Evolutionary conservation across 2,329 filamentous ascomycete genomes (phyloP).

Genomic region (Metarhizium sp.): DNA sequence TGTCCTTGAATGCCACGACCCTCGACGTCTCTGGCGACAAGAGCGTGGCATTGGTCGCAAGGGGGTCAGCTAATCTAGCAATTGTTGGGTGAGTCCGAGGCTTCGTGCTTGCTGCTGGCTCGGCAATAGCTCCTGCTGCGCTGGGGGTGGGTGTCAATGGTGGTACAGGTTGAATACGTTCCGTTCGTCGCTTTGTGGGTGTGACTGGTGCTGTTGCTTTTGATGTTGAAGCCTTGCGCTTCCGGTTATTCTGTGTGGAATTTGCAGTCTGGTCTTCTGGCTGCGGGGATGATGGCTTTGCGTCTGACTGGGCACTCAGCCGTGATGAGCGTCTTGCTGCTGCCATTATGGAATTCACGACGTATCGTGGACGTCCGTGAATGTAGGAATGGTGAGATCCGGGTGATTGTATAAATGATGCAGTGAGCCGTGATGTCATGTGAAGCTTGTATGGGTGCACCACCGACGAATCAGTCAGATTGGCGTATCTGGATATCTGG

Average conservation of each 20-base stretch:
- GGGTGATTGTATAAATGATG: background rate
- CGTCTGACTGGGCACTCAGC: constrained; percentile 22
- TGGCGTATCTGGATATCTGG: background rate
- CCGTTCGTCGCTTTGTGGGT: constrained; percentile 22
- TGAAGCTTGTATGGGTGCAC: background rate
- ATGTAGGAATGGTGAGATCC: background rate
- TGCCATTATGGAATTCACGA: constrained; percentile 16
- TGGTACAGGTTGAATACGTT: constrained; percentile 15
- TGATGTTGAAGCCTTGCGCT: constrained; percentile 22
- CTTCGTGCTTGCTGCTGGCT: constrained; percentile 23
- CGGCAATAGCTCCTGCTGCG: constrained; percentile 29
- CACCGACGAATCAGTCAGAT: background rate
- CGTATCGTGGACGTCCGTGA: background rate
- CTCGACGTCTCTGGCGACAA: constrained; percentile 63
- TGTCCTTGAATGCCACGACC: constrained; percentile 41
- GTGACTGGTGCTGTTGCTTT: constrained; percentile 19
- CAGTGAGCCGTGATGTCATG: background rate
- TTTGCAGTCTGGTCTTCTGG: background rate
- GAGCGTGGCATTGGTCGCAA: constrained; percentile 58
- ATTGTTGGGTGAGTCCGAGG: constrained; percentile 29
- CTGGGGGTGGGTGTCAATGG: constrained; percentile 40
- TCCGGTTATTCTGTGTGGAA: constrained; percentile 16
- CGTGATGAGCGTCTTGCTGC: constrained; percentile 30
- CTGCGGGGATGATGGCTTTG: constrained; percentile 10
- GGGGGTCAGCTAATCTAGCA: constrained; percentile 51